Evolutionary conservation across 129 eudicot genomes (phyloP), one percentile per base, ranked within the genome.

Genomic region (Sambucus nigra): DNA sequence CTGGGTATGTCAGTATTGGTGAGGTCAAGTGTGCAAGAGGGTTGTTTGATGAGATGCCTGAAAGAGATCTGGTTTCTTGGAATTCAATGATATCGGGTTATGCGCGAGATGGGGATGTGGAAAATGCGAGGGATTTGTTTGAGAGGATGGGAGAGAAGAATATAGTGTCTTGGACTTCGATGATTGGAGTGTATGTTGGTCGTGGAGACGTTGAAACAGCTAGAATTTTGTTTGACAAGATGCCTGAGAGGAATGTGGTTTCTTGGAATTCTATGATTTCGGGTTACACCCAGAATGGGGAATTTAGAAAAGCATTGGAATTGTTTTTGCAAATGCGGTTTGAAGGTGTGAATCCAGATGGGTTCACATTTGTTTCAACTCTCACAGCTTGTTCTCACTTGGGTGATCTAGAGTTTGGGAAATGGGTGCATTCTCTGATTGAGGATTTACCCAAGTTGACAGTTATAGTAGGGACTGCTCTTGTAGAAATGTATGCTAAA

Each of bases 401-500:
- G 62, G 79, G 73, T 51, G 74, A 68, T 12, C 78, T 81, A 1
- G 78, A 76, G 39, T 52, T 19, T 3, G 89, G 84, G 25, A 73
- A 54, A 44, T 63, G 81, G 84, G 60, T 76, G 18, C 77, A 76
- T 7, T 24, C 47, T 25, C 56, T 69, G 33, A 70, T 81, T 2
- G 31, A 56, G 47, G 71, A 62, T 15, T 81, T 78, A 27, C 61
- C 61, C 20, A 66, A 70, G 25, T 18, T 65, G 23, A 57, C 69
- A n/a, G 67, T 76, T 31, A 45, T 26, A 33, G 70, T 68, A 22
- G 78, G 56, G 21, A 73, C 84, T 10, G 63, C 80, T 24, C 75
- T 76, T 31, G 57, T 69, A 8, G 78, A 81, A 46, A 68, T 81
- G 84, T 77, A 76, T 33, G 80, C 89, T 18, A 73, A 73, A 35